Percentiles rank a stretch among this genome's conserved stretches.
Conservation (phyloP, 2,329 filamentous ascomycete genomes). For the Cercospora sojina region DNA sequence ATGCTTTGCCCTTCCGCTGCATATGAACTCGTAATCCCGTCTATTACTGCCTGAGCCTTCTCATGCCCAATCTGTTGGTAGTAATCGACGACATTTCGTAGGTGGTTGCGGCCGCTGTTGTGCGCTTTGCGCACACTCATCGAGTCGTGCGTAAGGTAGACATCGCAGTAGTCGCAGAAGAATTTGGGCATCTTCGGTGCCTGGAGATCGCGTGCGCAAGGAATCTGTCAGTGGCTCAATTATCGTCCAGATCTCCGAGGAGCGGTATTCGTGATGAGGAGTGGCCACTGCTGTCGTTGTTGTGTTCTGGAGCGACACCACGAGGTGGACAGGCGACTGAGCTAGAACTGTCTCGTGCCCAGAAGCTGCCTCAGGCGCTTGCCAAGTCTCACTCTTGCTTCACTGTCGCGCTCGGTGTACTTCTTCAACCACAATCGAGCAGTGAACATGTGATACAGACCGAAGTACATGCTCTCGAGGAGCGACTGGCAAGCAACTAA, state of each 20-base stretch:
- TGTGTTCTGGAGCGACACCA: background rate
- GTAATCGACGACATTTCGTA: constrained; percentile 97
- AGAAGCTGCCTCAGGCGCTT: background rate
- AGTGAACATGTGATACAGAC: background rate
- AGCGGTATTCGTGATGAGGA: background rate
- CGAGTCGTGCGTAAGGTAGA: constrained; percentile 99
- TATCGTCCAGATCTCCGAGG: background rate
- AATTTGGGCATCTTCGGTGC: constrained; percentile 37
- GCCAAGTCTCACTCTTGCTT: background rate
- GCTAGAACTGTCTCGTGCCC: background rate
- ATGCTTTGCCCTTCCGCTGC: constrained; percentile 86
- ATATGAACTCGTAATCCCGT: constrained; percentile 95
- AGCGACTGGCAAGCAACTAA: background rate
- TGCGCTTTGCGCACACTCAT: constrained; percentile 99
- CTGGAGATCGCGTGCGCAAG: background rate
- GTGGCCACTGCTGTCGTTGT: background rate
- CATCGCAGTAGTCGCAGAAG: constrained; percentile 92
- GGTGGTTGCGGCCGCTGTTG: constrained; percentile 92
- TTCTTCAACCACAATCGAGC: background rate
- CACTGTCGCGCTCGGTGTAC: background rate
- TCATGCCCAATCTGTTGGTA: constrained; percentile 99
- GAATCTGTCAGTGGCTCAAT: background rate
- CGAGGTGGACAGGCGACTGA: background rate
- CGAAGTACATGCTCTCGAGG: background rate
- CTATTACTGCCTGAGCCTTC: constrained; percentile 97